A percentile compares a stretch with the other conserved stretches of the same genome.
Evolutionary conservation across 2,329 filamentous ascomycete genomes (phyloP).

Genomic region (Emericellopsis cladophorae): DNA sequence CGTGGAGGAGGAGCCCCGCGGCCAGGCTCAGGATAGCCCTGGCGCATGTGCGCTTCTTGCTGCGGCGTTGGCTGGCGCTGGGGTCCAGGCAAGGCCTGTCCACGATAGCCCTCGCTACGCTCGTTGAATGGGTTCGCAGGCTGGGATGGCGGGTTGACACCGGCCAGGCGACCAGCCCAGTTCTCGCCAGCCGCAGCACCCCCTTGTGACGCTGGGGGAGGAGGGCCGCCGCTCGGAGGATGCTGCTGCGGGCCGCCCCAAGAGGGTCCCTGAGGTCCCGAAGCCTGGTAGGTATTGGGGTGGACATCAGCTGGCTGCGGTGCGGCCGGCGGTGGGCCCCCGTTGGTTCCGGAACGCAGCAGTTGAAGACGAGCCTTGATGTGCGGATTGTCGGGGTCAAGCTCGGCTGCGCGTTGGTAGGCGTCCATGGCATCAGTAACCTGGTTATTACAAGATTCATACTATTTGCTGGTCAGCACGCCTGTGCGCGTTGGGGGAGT

Average conservation of each 20-base stretch:
- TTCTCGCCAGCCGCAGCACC: constrained; percentile 46
- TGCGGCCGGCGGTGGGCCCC: constrained; percentile 58
- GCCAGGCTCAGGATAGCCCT: constrained; percentile 42
- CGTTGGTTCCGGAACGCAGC: constrained; percentile 66
- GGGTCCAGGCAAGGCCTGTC: constrained; percentile 51
- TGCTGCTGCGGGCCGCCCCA: constrained; percentile 71
- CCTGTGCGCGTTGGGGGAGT: not conserved
- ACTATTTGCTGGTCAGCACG: constrained; percentile 39
- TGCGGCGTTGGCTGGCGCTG: constrained; percentile 66
- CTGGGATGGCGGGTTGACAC: constrained; percentile 65
- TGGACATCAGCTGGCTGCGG: constrained; percentile 95
- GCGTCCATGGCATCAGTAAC: constrained; percentile 92
- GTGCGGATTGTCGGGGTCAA: constrained; percentile 85
- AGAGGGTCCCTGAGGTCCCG: constrained; percentile 72
- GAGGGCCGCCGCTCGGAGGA: constrained; percentile 37
- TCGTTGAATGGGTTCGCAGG: constrained; percentile 74
- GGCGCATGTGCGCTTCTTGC: constrained; percentile 47
- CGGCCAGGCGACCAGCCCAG: constrained; percentile 56
- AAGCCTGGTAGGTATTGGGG: constrained; percentile 81
- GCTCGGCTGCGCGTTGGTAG: constrained; percentile 85
- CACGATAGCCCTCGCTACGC: constrained; percentile 52
- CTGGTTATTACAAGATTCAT: constrained; percentile 98
- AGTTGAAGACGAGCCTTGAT: constrained; percentile 92
- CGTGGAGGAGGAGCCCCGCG: constrained; percentile 22
- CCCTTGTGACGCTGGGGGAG: constrained; percentile 22